A percentile compares a stretch with the other conserved stretches of the same genome.
Conservation (phyloP, 257 asterid species). For the Petrea volubilis region DNA sequence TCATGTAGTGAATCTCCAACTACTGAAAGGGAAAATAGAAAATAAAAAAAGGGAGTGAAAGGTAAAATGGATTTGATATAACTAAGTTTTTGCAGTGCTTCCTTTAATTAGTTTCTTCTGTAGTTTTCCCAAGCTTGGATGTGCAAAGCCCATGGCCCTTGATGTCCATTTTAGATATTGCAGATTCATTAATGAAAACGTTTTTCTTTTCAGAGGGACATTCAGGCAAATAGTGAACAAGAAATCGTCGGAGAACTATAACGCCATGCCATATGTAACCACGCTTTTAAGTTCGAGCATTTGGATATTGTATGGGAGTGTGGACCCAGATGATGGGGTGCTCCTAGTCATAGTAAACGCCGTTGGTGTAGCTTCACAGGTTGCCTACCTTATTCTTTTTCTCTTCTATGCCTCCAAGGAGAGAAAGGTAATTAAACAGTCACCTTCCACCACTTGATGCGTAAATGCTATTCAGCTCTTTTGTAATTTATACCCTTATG, state of each 20-base stretch:
- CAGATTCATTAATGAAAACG: not conserved
- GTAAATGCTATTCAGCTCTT: too few species aligned
- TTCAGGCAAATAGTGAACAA: slow-evolving; percentile 45
- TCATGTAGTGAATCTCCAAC: too few species aligned
- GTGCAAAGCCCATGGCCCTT: too few species aligned
- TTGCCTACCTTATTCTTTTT: slow-evolving; percentile 31
- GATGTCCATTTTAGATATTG: not conserved
- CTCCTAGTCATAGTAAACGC: slow-evolving; percentile 43
- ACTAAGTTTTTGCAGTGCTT: too few species aligned
- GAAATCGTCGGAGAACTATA: slow-evolving; percentile 62
- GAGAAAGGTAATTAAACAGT: slow-evolving; percentile 35
- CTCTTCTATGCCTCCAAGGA: slow-evolving; percentile 42
- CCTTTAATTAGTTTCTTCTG: too few species aligned
- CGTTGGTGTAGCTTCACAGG: slow-evolving; percentile 37
- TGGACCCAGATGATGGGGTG: slow-evolving; percentile 42
- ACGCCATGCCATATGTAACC: slow-evolving; percentile 53
- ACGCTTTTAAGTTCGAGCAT: slow-evolving; percentile 55
- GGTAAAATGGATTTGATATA: too few species aligned
- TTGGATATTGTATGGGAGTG: slow-evolving; percentile 60
- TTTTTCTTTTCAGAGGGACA: slow-evolving; percentile 35
- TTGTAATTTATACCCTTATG: too few species aligned
- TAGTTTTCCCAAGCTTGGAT: too few species aligned
- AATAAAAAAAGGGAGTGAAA: too few species aligned
- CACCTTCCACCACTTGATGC: too few species aligned
- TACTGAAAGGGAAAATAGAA: too few species aligned